Conservation (phyloP, 2,329 filamentous ascomycete species). For the Coniochaeta ligniaria region DNA sequence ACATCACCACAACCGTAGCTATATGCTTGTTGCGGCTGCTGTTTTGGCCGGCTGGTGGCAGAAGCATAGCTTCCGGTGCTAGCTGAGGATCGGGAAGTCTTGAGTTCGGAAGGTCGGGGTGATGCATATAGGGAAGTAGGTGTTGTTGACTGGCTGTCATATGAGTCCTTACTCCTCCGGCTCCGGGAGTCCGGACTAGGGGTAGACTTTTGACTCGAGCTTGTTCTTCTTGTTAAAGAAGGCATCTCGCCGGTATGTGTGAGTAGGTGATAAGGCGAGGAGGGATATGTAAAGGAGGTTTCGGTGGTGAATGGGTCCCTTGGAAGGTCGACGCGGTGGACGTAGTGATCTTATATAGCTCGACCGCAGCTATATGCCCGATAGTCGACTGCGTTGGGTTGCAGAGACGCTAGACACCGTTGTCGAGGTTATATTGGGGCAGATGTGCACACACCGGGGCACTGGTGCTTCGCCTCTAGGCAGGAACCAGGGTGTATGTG, state of each 20-base stretch:
- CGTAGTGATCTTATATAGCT: background rate
- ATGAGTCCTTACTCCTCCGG: constrained; percentile 33
- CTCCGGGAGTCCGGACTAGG: constrained; percentile 29
- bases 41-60: constrained; percentile 2
- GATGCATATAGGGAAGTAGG: constrained; percentile 37
- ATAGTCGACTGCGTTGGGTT: background rate
- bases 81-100: constrained; percentile 17
- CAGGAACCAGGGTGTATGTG: background rate
- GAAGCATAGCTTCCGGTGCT: constrained; percentile 3
- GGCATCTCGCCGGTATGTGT: constrained; percentile 15
- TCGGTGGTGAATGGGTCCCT: background rate
- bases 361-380: background rate
- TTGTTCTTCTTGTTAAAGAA: constrained; percentile 27
- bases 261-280: constrained; percentile 3
- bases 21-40: constrained; percentile 2
- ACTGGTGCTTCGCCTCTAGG: background rate
- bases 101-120: constrained; percentile 27
- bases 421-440: background rate
- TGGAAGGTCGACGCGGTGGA: background rate
- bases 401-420: background rate
- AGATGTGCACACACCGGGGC: background rate
- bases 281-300: background rate
- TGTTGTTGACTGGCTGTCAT: constrained; percentile 38
- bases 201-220: constrained; percentile 21
- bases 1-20: constrained; percentile 14